Evolutionary conservation across 2,329 filamentous ascomycete genomes (phyloP).

Genomic region (Tolypocladium inflatum): DNA sequence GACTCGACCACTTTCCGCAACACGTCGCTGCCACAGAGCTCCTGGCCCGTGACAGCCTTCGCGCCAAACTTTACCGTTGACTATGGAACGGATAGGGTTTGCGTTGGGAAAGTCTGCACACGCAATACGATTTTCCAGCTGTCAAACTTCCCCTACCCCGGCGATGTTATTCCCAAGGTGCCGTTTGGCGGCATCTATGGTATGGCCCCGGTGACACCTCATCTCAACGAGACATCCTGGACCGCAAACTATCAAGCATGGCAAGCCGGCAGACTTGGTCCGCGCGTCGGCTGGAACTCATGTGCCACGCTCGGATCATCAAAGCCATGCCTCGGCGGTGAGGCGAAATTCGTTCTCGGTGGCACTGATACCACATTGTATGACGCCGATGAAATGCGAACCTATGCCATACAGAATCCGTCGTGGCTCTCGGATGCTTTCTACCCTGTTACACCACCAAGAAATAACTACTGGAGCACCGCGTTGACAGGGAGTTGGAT

Average conservation of each 20-base stretch:
- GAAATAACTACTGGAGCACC: background rate
- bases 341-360: background rate
- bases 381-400: background rate
- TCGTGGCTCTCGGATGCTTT: background rate
- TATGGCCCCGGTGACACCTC: background rate
- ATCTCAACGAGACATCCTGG: background rate
- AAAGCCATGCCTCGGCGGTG: background rate
- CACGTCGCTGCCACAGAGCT: background rate
- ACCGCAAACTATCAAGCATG: background rate
- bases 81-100: background rate
- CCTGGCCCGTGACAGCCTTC: conserved; percentile 1
- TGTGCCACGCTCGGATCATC: background rate
- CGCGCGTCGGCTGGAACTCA: background rate
- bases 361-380: background rate
- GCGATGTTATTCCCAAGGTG: background rate
- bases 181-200: background rate
- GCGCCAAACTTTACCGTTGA: conserved; percentile 1
- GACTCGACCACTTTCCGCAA: background rate
- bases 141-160: background rate
- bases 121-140: background rate
- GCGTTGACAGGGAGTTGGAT: background rate
- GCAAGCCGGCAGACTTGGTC: background rate
- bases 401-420: background rate
- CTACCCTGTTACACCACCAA: background rate
- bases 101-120: background rate